Conservation (phyloP, 345 rosid species). For the Noccaea caerulescens region DNA sequence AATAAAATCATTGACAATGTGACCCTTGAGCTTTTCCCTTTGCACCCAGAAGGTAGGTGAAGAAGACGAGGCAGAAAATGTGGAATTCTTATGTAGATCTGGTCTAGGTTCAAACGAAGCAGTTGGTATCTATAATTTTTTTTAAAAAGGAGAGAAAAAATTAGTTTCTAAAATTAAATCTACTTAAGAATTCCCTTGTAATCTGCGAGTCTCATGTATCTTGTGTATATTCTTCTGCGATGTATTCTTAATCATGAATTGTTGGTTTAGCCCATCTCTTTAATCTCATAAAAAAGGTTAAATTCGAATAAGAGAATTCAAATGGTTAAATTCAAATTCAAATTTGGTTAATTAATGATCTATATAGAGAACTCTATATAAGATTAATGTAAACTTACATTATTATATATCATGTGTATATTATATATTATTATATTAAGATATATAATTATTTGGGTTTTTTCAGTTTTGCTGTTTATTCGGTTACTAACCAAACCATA, state of each 20-base stretch:
- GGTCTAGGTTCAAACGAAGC: constrained; percentile 30
- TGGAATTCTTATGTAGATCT: constrained; percentile 46
- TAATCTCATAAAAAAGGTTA: neutral
- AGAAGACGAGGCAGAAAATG: constrained; percentile 30
- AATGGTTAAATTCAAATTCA: too few relatives aligned
- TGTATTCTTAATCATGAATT: too few relatives aligned
- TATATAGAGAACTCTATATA: too few relatives aligned
- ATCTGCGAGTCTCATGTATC: constrained; percentile 32
- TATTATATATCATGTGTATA: too few relatives aligned
- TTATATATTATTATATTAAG: too few relatives aligned
- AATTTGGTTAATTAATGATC: too few relatives aligned
- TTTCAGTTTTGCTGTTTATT: too few relatives aligned
- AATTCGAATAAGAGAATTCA: too few relatives aligned
- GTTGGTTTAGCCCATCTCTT: constrained; percentile 10
- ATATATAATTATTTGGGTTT: too few relatives aligned
- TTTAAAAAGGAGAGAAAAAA: neutral
- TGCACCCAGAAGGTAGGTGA: constrained; percentile 90
- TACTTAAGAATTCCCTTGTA: constrained; percentile 42
- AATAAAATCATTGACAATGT: constrained; percentile 46
- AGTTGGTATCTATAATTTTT: constrained; percentile 28
- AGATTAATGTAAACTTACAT: too few relatives aligned
- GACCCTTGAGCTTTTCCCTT: constrained; percentile 96
- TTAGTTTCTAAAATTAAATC: constrained; percentile 32
- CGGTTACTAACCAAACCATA: too few relatives aligned
- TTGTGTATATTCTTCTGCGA: constrained; percentile 6